A percentile compares a stretch with the other conserved stretches of the same genome.
These are phyloP conservation scores for Phytophthora constricta DNA, from an alignment of 352 stramenopile species.

Conservation along the genomic window DNA sequence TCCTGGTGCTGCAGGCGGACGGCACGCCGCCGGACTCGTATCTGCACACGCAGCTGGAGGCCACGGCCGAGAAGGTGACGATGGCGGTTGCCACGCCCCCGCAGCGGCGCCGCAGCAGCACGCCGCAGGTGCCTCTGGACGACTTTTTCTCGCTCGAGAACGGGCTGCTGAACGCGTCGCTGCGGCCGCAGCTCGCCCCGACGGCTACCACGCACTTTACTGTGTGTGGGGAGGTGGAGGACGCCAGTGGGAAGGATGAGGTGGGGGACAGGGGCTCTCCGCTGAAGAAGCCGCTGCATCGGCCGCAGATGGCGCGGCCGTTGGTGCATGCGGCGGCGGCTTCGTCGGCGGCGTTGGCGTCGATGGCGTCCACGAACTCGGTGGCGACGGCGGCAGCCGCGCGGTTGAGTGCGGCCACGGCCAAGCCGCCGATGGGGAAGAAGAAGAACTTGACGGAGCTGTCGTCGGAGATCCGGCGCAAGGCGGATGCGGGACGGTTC, in stretches of 20 bases:
- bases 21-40: conserved; percentile 58
- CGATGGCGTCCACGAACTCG: conserved; percentile 8
- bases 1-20: conserved; percentile 57
- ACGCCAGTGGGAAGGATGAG: conserved; percentile 37
- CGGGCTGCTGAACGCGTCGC: conserved; percentile 62
- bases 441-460: conserved; percentile 76
- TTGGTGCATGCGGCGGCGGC: conserved; percentile 24
- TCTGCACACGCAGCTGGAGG: conserved; percentile 64
- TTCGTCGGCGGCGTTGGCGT: conserved; percentile 24
- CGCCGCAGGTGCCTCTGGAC: conserved; percentile 35
- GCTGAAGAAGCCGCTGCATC: conserved; percentile 54
- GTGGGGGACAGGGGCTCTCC: conserved; percentile 28
- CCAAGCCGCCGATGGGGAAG: conserved; percentile 48
- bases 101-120: conserved; percentile 23
- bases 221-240: conserved; percentile 55
- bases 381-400: conserved; percentile 9
- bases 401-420: conserved; percentile 33
- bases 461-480: conserved; percentile 83
- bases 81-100: conserved; percentile 33
- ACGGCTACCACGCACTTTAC: conserved; percentile 67
- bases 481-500: conserved; percentile 81
- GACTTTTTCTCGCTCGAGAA: conserved; percentile 78
- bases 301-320: conserved; percentile 51
- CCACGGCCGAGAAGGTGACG: conserved; percentile 52
- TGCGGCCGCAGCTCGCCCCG: conserved; percentile 52